Conservation (phyloP, 2,329 filamentous ascomycete genomes). For the Tolypocladium inflatum region DNA sequence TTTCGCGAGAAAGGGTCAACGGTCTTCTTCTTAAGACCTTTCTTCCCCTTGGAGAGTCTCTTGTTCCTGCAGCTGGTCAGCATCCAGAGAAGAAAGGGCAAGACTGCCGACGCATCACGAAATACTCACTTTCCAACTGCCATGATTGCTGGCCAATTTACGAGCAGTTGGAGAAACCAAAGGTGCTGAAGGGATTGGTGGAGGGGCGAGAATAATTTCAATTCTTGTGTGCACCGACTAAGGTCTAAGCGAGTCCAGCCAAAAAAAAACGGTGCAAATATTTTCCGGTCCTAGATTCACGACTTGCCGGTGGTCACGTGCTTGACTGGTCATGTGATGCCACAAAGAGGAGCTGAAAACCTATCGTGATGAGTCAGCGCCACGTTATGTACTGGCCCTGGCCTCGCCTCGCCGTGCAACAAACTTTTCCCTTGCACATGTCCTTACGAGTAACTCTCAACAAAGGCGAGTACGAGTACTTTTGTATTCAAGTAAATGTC, state of each 20-base stretch:
- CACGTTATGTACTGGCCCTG: too few relatives aligned
- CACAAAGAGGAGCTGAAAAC: too few relatives aligned
- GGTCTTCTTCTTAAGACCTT: slow-evolving; percentile 99
- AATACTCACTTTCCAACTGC: slow-evolving; percentile 49
- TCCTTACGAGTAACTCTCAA: too few relatives aligned
- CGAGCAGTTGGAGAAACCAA: slow-evolving; percentile 31
- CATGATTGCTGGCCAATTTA: slow-evolving; percentile 45
- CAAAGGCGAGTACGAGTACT: too few relatives aligned
- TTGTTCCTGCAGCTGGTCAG: slow-evolving; percentile 66
- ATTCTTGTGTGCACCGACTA: slow-evolving; percentile 29
- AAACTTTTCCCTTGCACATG: too few relatives aligned
- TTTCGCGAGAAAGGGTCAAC: slow-evolving; percentile 96
- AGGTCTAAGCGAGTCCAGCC: slow-evolving; percentile 26
- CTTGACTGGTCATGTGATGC: too few relatives aligned
- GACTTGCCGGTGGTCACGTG: not conserved
- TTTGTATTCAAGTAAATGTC: too few relatives aligned
- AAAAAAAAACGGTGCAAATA: slow-evolving; percentile 12
- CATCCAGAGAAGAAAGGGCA: slow-evolving; percentile 2
- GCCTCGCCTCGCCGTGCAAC: too few relatives aligned
- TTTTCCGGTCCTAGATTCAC: slow-evolving; percentile 13
- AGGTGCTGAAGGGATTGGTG: slow-evolving; percentile 31
- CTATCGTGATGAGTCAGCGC: not conserved
- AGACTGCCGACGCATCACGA: not conserved
- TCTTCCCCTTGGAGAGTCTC: slow-evolving; percentile 99
- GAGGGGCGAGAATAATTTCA: slow-evolving; percentile 31